Evolutionary conservation across 1,284 basidiomycete genomes (phyloP).

Genomic region (Schizophyllum commune): DNA sequence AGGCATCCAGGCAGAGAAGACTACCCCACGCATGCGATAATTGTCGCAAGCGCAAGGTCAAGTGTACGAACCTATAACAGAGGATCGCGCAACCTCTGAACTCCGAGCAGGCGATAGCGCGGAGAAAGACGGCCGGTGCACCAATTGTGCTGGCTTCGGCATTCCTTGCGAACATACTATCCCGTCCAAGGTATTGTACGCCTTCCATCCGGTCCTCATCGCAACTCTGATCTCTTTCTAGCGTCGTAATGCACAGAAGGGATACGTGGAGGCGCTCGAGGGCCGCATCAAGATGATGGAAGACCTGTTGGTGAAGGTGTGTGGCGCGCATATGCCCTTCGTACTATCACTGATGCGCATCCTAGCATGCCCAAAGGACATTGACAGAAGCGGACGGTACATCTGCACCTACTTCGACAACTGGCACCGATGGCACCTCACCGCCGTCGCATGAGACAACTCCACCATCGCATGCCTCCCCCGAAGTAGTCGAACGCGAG

Average conservation of each 20-base stretch:
- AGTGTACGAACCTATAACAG: slow-evolving; percentile 18
- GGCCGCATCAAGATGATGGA: slow-evolving; percentile 9
- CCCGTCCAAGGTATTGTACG: slow-evolving; percentile 40
- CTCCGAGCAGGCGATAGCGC: slow-evolving; percentile 37
- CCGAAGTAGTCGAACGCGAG: neutral
- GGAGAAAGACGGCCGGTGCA: slow-evolving; percentile 45
- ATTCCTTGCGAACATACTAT: slow-evolving; percentile 59
- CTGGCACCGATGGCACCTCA: neutral
- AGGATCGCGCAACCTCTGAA: neutral
- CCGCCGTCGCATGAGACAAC: neutral
- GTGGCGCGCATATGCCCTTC: neutral
- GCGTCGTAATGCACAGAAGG: slow-evolving; percentile 61
- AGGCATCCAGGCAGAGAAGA: slow-evolving; percentile 17
- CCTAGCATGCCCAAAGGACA: neutral
- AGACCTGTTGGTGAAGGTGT: neutral
- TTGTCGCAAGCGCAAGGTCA: slow-evolving; percentile 30
- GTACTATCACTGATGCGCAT: neutral
- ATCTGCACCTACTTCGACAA: neutral
- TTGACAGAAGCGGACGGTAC: neutral
- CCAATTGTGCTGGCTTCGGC: slow-evolving; percentile 60
- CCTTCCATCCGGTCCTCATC: neutral
- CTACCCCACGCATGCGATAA: slow-evolving; percentile 29
- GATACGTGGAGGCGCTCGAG: slow-evolving; percentile 10
- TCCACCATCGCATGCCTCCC: neutral
- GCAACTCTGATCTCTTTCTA: slow-evolving; percentile 13